Evolutionary conservation across 768 basidiomycete genomes (phyloP), one percentile per base, ranked within the genome.

Genomic region (Dioszegia aurantiaca): DNA sequence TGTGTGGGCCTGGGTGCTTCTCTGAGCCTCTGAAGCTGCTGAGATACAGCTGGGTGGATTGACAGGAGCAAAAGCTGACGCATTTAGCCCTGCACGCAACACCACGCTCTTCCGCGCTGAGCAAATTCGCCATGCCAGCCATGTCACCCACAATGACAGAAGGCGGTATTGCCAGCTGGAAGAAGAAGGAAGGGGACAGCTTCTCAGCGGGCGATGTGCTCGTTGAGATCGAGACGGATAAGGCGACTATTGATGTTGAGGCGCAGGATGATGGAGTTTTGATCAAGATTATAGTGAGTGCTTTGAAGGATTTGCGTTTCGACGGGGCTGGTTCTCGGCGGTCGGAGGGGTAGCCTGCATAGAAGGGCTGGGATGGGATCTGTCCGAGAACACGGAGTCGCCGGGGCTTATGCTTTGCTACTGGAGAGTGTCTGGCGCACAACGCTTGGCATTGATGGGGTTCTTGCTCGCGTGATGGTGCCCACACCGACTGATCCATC

Each of bases 141-240:
- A 99, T 98, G 94, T 94, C 90, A 62, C 95, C 95, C 30, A 99
- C 95, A 58, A 99, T 99, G 95, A 92, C 92, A 2, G 95, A 98
- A 81, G 95, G 95, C 62, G 95, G 94, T 63, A 95, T 99, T 76
- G 89, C 94, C 44, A 82, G 83, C 30, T 99, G 95, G 93, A 98
- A 98, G 83, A 88, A 89, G 80, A 87, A 87, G 78, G 94, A 97
- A 77, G 95, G 95, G 56, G 93, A 97, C 68, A 49, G 85, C 1
- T 99, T 94, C 75, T 64, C 85, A 17, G 84, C 86, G 6, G 94
- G 95, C 24, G 95, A 99, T 71, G 92, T 99, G 62, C 79, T 99
- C 59, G 85, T 98, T 45, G 94, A 98, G 79, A 93, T 99, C 69
- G 95, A 99, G 87, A 99, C 95, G 54, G 95, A 99, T 86, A 99